phyloP scores from a whole-genome alignment of 768 basidiomycete genomes.

The Fistulinella prunicolor region DNA sequence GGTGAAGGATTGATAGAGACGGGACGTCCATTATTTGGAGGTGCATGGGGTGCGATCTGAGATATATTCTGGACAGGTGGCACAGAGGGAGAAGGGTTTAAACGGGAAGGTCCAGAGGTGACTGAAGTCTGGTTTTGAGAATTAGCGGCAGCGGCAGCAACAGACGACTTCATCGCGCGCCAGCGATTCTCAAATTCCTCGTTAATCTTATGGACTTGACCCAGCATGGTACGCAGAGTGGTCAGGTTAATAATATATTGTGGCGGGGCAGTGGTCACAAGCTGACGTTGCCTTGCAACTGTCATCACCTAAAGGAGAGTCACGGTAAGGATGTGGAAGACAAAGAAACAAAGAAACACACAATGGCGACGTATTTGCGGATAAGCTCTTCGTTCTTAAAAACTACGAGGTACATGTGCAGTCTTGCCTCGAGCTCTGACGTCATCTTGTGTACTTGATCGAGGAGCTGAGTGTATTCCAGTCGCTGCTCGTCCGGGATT shows the following conservation, averaged over 20 bases:
- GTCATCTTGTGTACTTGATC: slow-evolving; percentile 47
- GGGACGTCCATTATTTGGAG: slow-evolving; percentile 28
- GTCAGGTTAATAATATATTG: slow-evolving; percentile 36
- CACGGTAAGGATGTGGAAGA: slow-evolving; percentile 5
- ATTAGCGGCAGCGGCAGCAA: slow-evolving; percentile 2
- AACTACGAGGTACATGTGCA: slow-evolving; percentile 46
- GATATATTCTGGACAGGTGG: slow-evolving; percentile 19
- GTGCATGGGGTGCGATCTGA: slow-evolving; percentile 20
- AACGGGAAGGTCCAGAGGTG: background rate
- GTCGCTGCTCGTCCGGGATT: slow-evolving; percentile 51
- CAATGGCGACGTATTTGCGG: slow-evolving; percentile 52
- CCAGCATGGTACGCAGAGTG: slow-evolving; percentile 43
- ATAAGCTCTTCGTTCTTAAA: slow-evolving; percentile 48
- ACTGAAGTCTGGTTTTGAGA: slow-evolving; percentile 5
- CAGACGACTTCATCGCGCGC: slow-evolving; percentile 23
- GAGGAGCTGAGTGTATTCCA: slow-evolving; percentile 49
- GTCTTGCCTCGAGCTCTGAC: slow-evolving; percentile 47
- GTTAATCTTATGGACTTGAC: slow-evolving; percentile 41
- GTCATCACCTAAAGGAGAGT: slow-evolving; percentile 38
- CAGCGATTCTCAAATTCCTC: slow-evolving; percentile 37
- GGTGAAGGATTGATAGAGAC: slow-evolving; percentile 29
- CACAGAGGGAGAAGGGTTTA: slow-evolving; percentile 10
- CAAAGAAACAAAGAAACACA: slow-evolving; percentile 34
- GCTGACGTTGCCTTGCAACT: slow-evolving; percentile 35
- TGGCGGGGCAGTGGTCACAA: slow-evolving; percentile 22